Base-by-base conservation (phyloP, 1,284 basidiomycete genomes). In the Wolfiporia cocos region DNA sequence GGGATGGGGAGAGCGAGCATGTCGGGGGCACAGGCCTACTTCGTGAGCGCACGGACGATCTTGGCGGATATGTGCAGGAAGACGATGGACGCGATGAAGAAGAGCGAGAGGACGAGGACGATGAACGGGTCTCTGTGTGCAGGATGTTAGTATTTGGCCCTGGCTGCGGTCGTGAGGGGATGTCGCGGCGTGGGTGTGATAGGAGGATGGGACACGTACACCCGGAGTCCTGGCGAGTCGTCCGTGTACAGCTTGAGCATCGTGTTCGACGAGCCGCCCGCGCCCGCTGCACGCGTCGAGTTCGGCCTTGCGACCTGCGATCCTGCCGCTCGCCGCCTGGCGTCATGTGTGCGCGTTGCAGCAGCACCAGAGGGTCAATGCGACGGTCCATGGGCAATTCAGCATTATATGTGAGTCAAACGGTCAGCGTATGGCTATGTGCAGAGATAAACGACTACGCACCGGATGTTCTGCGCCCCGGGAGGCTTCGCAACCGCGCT, bases 161-260 rank as follows among this genome's bases (percentile, higher is more conserved):
- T n/a, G n/a, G n/a, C n/a, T n/a, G n/a, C n/a, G n/a, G n/a, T n/a
- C n/a, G n/a, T n/a, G n/a, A n/a, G n/a, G n/a, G n/a, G n/a, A n/a
- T n/a, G n/a, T n/a, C n/a, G n/a, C n/a, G n/a, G n/a, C 20, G 21
- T 19, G 7, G 15, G 23, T 12, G 17, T 18, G 4, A 39, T 28
- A 19, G 34, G 36, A 43, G 37, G 37, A 31, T 34, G 3, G 10
- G 21, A 39, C 5, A 85, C 93, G 65, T 64, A 97, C 92, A 99
- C 92, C 74, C 92, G 82, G 48, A 98, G 78, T 29, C 95, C 95
- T 49, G 91, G 91, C 53, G 92, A 95, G 61, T 98, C 95, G 60
- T 95, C 92, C 28, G 95, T 98, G 78, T 98, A 98, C 12, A 99
- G 78, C 68, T 92, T 92, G 60, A 99, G 80, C 95, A 99, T 98